Base-by-base conservation (phyloP, 768 basidiomycete species). In the Epithele typhae region DNA sequence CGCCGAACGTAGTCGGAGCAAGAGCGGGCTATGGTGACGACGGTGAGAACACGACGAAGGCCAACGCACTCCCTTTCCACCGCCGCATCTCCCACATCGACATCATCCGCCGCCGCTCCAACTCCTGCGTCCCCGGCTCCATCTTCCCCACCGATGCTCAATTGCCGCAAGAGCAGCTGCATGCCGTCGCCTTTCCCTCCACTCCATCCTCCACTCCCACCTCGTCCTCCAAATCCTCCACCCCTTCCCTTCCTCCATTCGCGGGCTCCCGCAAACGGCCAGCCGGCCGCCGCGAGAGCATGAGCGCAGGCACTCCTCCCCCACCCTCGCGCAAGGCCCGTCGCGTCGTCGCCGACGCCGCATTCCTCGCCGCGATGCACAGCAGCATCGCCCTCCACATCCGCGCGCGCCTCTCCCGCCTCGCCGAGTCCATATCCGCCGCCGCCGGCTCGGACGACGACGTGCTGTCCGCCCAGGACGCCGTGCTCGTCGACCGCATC, bases 321-420 rank as follows among this genome's bases (percentile, higher is more conserved):
- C 58, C 51, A n/a, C 12, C 7, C 18, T 54, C 56, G 14, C 63
- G 60, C 41, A 71, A 64, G 47, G 46, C 47, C 15, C 49, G 46
- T 43, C 49, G 49, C 18, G 32, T 47, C 32, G 36, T 53, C 1
- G 57, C 60, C 15, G 71, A 72, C 40, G 51, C 68, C 8, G 62
- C 62, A 46, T 70, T 70, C 62, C 52, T 69, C 35, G 66, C 64
- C 1, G 58, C 64, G 12, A 46, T 72, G 19, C 68, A 69, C 46
- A 58, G 64, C 36, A 72, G 67, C 43, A 60, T 72, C 41, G 32
- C 57, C 15, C 49, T 54, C 8, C 56, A 52, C 24, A 53, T 65
- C 4, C 54, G 52, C 8, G n/a, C 32, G 35, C 36, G 36, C 19
- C 30, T 37, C 25, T 3, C 30, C 23, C 33, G 9, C 17, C 39